Conservation (phyloP, 352 stramenopile species). For the Phytophthora foliorum region DNA sequence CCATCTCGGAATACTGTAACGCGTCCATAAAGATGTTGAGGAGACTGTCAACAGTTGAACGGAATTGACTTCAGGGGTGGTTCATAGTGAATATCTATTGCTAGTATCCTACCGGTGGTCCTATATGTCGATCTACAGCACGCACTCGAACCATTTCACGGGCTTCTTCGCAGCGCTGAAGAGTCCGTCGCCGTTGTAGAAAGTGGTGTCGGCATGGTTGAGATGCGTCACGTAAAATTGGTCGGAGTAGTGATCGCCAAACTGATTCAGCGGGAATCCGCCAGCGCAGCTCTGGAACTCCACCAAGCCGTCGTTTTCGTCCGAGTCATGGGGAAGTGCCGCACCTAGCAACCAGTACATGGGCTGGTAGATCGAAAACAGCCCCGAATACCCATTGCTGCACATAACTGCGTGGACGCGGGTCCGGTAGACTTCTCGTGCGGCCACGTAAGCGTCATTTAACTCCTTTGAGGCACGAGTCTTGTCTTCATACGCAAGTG, state of each 20-base stretch:
- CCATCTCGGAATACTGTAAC: neutral
- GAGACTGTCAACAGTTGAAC: too few relatives aligned
- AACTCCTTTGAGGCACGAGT: conserved; percentile 24
- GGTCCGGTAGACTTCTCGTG: conserved; percentile 41
- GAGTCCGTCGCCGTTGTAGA: conserved; percentile 67
- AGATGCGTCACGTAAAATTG: conserved; percentile 68
- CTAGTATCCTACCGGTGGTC: neutral
- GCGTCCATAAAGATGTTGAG: neutral
- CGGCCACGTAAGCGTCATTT: conserved; percentile 39
- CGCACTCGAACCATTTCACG: conserved; percentile 80
- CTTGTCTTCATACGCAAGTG: conserved; percentile 52
- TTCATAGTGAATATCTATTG: conserved; percentile 12
- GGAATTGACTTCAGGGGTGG: too few relatives aligned
- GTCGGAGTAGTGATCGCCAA: conserved; percentile 48
- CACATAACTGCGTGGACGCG: conserved; percentile 53
- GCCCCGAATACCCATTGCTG: conserved; percentile 44
- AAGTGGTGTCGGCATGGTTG: conserved; percentile 75
- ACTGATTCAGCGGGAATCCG: conserved; percentile 44
- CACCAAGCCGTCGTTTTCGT: conserved; percentile 52
- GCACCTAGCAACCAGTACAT: conserved; percentile 41
- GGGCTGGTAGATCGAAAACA: conserved; percentile 47
- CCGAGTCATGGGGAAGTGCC: conserved; percentile 47
- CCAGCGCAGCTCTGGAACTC: conserved; percentile 69
- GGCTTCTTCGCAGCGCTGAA: conserved; percentile 62
- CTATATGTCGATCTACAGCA: conserved; percentile 44